Conservation (phyloP, 2,329 filamentous ascomycete species). For the Phaeosphaeriaceae sp. region DNA sequence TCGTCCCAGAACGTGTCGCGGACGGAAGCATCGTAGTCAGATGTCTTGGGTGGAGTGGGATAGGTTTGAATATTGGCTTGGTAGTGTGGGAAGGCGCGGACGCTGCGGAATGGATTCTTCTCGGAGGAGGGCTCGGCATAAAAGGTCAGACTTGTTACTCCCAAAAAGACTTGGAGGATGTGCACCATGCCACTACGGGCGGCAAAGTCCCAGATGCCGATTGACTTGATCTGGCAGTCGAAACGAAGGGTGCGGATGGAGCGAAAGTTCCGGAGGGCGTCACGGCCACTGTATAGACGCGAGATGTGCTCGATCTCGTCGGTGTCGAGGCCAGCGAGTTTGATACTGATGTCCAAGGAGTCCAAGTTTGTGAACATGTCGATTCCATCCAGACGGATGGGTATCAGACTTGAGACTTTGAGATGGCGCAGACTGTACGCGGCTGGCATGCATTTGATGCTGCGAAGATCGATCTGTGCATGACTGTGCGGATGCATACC, state of each 20-base stretch:
- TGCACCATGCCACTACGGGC: constrained; percentile 10
- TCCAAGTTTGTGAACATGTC: constrained; percentile 5
- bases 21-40: neutral
- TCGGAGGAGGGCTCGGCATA: constrained; percentile 18
- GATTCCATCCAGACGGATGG: neutral
- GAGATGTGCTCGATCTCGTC: neutral
- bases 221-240: constrained; percentile 18
- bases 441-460: neutral
- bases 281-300: neutral
- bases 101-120: constrained; percentile 21
- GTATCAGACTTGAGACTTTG: constrained; percentile 3
- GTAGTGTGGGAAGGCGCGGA: constrained; percentile 19
- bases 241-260: constrained; percentile 18
- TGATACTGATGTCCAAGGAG: constrained; percentile 11
- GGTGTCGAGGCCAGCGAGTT: neutral
- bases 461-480: neutral
- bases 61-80: constrained; percentile 24
- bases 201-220: constrained; percentile 13
- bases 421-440: neutral
- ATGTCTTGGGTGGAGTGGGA: neutral
- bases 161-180: constrained; percentile 7
- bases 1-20: constrained; percentile 10
- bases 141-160: constrained; percentile 11
- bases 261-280: neutral
- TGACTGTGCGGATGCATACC: constrained; percentile 1